phyloP scores from a whole-genome alignment of 2,329 filamentous ascomycete species.

The Neopestalotiopsis sp. region DNA sequence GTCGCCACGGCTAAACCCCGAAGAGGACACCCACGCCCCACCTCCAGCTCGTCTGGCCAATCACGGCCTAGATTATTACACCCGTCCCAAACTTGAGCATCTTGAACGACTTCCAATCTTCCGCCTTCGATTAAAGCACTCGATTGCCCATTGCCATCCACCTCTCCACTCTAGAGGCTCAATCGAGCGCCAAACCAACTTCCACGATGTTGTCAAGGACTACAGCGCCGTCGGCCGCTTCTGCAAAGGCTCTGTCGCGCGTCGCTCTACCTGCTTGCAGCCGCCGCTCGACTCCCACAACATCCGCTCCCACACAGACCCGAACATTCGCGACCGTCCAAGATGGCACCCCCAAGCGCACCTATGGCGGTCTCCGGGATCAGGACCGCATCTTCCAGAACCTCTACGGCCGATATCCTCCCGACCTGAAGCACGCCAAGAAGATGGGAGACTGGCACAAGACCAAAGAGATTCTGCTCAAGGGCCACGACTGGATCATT shows the following conservation, averaged over 20 bases:
- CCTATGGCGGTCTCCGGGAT: conserved; percentile 88
- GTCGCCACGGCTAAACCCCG: background rate
- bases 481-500: conserved; percentile 99
- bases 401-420: conserved; percentile 90
- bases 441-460: conserved; percentile 99
- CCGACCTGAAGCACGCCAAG: conserved; percentile 91
- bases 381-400: conserved; percentile 99
- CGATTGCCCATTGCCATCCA: conserved; percentile 35
- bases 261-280: conserved; percentile 38
- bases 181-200: conserved; percentile 41
- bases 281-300: conserved; percentile 46
- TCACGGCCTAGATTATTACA: conserved; percentile 20
- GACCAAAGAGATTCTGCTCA: conserved; percentile 97
- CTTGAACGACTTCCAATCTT: conserved; percentile 7
- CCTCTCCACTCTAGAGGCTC: conserved; percentile 39
- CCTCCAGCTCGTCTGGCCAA: conserved; percentile 20
- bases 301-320: conserved; percentile 54
- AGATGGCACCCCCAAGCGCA: conserved; percentile 72
- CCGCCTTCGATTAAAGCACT: conserved; percentile 14
- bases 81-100: conserved; percentile 15
- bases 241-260: conserved; percentile 46
- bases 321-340: conserved; percentile 84
- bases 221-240: conserved; percentile 45
- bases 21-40: conserved; percentile 1
- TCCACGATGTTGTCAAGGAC: conserved; percentile 50